Evolutionary conservation across 2,329 filamentous ascomycete genomes (phyloP).

Genomic region (Penicillium sp.): DNA sequence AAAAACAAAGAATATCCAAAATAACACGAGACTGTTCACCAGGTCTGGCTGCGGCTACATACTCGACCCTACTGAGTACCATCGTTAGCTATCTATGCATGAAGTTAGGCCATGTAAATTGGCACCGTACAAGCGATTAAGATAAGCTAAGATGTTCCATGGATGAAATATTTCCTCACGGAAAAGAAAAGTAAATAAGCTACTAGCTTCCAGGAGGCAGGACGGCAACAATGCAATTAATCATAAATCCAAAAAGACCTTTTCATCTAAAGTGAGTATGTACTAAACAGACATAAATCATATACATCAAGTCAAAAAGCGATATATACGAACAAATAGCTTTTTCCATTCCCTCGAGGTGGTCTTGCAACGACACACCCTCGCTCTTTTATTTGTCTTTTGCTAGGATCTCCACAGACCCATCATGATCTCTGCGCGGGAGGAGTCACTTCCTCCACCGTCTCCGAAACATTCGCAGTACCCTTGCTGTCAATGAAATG

Average conservation of each 20-base stretch:
- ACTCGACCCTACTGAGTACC: no score
- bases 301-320: background rate
- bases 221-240: background rate
- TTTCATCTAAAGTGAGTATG: background rate
- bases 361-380: background rate
- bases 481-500: constrained; percentile 49
- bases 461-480: constrained; percentile 27
- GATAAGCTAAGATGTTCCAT: no score
- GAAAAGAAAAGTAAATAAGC: background rate
- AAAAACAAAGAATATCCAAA: no score
- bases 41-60: no score
- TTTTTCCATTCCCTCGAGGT: background rate
- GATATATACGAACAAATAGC: background rate
- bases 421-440: constrained; percentile 16
- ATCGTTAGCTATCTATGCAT: no score
- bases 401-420: background rate
- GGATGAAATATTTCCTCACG: no score
- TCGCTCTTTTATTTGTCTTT: background rate
- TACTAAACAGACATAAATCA: background rate
- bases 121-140: no score
- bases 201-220: no score
- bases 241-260: background rate
- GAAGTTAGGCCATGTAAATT: no score
- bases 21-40: no score
- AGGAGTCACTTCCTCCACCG: constrained; percentile 34